phyloP scores from a whole-genome alignment of 257 asterid genomes.

The Solanum neorickii region DNA sequence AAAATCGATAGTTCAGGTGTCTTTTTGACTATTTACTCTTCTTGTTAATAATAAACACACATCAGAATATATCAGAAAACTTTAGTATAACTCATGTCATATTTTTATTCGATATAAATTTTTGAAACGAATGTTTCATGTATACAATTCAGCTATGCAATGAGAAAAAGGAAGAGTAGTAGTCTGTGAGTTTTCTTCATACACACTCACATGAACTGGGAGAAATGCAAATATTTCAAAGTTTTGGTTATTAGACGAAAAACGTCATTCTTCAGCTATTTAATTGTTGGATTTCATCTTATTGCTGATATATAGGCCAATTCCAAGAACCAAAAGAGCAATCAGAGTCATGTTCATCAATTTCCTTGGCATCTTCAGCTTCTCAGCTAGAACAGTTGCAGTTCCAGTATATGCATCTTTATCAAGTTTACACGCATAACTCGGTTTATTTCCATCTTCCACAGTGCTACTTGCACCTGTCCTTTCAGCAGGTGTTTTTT shows the following conservation, averaged over 20 bases:
- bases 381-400: constrained; percentile 15
- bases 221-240: neutral
- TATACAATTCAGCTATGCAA: neutral
- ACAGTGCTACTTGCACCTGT: neutral
- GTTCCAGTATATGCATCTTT: neutral
- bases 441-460: neutral
- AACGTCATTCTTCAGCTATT: constrained; percentile 1
- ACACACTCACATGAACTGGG: neutral
- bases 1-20: neutral
- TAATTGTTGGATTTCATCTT: constrained; percentile 12
- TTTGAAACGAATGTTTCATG: neutral
- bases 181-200: neutral
- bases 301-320: constrained; percentile 30
- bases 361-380: constrained; percentile 36
- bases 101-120: neutral
- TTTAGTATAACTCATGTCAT: neutral
- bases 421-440: neutral
- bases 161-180: neutral
- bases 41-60: neutral
- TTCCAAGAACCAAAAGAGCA: constrained; percentile 23
- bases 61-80: neutral
- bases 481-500: neutral
- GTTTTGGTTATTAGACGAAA: neutral
- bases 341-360: constrained; percentile 15
- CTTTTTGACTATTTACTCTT: neutral